Conservation (phyloP, 2,329 filamentous ascomycete species). For the Aspergillus quadrilineatus region DNA sequence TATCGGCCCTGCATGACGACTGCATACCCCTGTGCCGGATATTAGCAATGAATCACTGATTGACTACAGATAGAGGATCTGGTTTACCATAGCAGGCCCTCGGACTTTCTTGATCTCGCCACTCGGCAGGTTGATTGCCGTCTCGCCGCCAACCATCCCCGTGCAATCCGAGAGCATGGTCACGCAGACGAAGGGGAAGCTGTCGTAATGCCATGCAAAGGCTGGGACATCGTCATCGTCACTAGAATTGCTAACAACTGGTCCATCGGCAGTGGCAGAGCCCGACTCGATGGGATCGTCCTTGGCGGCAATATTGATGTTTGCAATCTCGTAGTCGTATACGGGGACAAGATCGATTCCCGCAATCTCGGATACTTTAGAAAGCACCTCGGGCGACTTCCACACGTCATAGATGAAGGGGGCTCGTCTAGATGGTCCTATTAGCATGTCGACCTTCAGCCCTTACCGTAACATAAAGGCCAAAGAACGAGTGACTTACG, state of each 20-base stretch:
- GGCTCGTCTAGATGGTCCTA: conserved; percentile 49
- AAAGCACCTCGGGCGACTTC: conserved; percentile 55
- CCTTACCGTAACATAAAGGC: conserved; percentile 23
- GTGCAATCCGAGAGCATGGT: conserved; percentile 65
- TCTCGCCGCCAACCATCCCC: conserved; percentile 63
- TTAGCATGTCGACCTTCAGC: neutral
- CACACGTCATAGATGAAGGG: conserved; percentile 63
- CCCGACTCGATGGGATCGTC: conserved; percentile 2
- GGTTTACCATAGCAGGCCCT: neutral
- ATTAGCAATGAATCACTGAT: neutral
- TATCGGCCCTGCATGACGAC: conserved; percentile 65
- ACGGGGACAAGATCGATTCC: conserved; percentile 58
- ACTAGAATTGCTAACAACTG: neutral
- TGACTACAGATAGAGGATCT: neutral
- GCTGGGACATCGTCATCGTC: conserved; percentile 51
- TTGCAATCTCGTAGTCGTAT: conserved; percentile 59
- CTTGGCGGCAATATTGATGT: conserved; percentile 56
- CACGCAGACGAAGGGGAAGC: conserved; percentile 69
- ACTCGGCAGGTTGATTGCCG: neutral
- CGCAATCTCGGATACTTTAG: conserved; percentile 56
- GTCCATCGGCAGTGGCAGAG: neutral
- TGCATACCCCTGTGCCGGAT: conserved; percentile 34
- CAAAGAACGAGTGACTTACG: conserved; percentile 50
- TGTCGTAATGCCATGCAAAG: conserved; percentile 64
- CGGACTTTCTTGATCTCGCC: neutral